A percentile compares a stretch with the other conserved stretches of the same genome.
Evolutionary conservation across 352 stramenopile genomes (phyloP).

Genomic region (Phytophthora pini): DNA sequence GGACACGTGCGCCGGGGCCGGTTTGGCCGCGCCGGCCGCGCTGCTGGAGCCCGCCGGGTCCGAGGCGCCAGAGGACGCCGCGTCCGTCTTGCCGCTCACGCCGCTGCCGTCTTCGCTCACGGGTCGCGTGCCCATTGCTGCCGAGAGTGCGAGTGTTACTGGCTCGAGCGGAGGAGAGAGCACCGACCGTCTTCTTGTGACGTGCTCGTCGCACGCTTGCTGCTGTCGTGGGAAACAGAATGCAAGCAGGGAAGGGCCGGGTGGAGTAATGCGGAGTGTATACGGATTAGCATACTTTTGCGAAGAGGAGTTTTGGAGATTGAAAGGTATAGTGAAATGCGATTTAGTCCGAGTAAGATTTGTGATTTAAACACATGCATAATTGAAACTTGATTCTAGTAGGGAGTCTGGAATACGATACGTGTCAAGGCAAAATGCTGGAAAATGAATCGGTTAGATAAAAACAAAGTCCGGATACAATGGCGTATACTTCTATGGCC

Average conservation of each 20-base stretch:
- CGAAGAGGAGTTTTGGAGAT: not conserved
- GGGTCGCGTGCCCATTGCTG: constrained; percentile 35
- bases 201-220: constrained; percentile 23
- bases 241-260: constrained; percentile 1
- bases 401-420: not conserved
- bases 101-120: constrained; percentile 33
- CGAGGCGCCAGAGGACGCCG: constrained; percentile 5
- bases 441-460: not conserved
- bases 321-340: too few relatives aligned
- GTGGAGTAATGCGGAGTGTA: not conserved
- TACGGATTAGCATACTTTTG: not conserved
- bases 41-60: constrained; percentile 9
- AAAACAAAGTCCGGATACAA: not conserved
- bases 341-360: not conserved
- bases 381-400: not conserved
- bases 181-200: constrained; percentile 20
- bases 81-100: constrained; percentile 1
- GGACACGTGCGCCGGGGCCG: constrained; percentile 5
- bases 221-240: constrained; percentile 31
- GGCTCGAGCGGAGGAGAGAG: constrained; percentile 10
- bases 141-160: constrained; percentile 9
- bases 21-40: constrained; percentile 4
- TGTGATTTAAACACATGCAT: not conserved
- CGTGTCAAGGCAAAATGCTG: not conserved
- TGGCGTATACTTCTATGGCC: not conserved